Evolutionary conservation across 495 filamentous ascomycete species (phyloP).

Genomic region (Penicillium canariense): DNA sequence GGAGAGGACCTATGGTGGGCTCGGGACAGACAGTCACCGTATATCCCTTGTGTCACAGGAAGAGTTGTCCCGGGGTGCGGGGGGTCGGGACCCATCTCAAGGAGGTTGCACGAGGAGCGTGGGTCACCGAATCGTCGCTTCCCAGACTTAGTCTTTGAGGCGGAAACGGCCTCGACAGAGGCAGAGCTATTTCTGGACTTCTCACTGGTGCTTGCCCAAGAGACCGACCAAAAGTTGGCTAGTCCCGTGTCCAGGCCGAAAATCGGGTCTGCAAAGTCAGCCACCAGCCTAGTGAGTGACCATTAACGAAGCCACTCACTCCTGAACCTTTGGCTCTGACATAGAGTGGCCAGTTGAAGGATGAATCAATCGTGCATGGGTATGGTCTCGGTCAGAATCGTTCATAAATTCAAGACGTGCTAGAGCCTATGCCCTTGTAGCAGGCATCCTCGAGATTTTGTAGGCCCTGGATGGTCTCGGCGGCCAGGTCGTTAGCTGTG

Average conservation of each 20-base stretch:
- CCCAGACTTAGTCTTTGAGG: not conserved
- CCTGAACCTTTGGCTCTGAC: not conserved
- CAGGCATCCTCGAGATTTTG: slow-evolving; percentile 62
- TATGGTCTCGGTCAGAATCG: not conserved
- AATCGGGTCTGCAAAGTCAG: not conserved
- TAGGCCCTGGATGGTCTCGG: slow-evolving; percentile 54
- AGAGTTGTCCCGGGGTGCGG: no score
- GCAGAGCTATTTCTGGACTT: not conserved
- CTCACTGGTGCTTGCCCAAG: not conserved
- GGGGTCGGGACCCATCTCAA: no score
- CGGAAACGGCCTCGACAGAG: no score
- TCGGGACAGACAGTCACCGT: no score
- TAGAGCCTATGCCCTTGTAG: slow-evolving; percentile 28
- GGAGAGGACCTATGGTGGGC: no score
- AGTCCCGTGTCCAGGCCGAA: no score
- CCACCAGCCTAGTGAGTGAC: not conserved
- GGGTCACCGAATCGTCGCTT: not conserved
- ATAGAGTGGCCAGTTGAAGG: no score
- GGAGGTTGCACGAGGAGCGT: not conserved
- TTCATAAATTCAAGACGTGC: not conserved
- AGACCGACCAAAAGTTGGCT: no score
- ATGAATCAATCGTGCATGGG: no score
- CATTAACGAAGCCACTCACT: not conserved
- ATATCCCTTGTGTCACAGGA: no score
- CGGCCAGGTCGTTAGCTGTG: slow-evolving; percentile 57